These are phyloP conservation scores for Phaseolus coccineus DNA, from an alignment of 331 rosid genomes.

Conservation along the genomic window DNA sequence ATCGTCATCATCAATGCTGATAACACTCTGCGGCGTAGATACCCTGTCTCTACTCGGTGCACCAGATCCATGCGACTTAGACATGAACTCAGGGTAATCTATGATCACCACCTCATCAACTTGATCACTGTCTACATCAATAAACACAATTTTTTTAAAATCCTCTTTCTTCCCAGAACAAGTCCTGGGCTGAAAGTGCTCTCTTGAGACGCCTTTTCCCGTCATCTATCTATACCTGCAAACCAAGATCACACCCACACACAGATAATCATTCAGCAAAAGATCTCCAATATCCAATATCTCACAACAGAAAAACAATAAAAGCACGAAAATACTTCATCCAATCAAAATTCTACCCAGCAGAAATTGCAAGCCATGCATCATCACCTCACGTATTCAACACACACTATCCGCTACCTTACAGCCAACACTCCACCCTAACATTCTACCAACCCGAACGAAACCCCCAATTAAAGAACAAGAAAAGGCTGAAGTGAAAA, in stretches of 20 bases:
- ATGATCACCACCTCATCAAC: constrained; percentile 61
- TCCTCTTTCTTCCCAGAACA: constrained; percentile 61
- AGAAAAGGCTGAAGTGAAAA: background rate
- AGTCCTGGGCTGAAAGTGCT: constrained; percentile 53
- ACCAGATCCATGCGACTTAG: constrained; percentile 47
- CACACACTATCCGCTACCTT: background rate
- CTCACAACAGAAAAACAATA: background rate
- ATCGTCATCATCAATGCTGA: constrained; percentile 65
- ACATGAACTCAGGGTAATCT: constrained; percentile 51
- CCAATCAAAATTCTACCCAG: background rate
- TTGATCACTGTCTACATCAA: constrained; percentile 72
- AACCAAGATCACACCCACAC: background rate
- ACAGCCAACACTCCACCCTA: background rate
- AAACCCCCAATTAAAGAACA: constrained; percentile 39
- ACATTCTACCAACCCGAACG: background rate
- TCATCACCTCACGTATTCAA: background rate
- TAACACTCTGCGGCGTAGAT: constrained; percentile 52
- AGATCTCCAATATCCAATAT: background rate
- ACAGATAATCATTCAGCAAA: constrained; percentile 31
- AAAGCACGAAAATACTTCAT: background rate
- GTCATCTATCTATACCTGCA: constrained; percentile 63
- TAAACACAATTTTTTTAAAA: constrained; percentile 55
- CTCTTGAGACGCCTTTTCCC: constrained; percentile 57
- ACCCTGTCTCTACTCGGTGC: constrained; percentile 51
- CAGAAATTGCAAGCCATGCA: background rate